Conservation (phyloP, 2,329 filamentous ascomycete genomes). For the Penicillium sp. region DNA sequence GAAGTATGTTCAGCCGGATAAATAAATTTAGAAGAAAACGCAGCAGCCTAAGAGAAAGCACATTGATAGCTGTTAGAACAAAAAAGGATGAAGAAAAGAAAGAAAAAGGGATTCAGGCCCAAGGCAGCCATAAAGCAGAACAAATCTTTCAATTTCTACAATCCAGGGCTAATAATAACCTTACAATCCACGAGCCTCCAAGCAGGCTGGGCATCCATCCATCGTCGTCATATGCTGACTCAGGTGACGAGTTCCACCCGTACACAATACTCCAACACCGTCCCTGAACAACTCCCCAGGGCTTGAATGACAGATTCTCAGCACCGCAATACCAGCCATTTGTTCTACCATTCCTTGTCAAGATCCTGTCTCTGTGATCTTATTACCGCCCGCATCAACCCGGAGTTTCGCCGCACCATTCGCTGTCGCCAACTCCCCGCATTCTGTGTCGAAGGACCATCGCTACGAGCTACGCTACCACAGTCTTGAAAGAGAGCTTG, state of each 20-base stretch:
- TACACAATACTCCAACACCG: conserved; percentile 6
- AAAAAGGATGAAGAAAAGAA: neutral
- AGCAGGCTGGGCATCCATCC: neutral
- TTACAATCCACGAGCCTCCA: neutral
- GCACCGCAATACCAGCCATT: neutral
- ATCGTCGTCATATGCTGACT: conserved; percentile 15
- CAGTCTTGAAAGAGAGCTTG: neutral
- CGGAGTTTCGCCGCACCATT: conserved; percentile 1
- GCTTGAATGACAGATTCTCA: neutral
- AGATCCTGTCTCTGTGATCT: neutral
- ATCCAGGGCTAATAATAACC: neutral
- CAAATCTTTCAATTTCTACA: neutral
- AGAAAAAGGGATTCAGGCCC: neutral
- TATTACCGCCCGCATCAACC: neutral
- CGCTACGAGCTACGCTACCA: conserved; percentile 3
- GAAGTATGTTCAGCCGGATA: neutral
- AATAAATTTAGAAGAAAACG: neutral
- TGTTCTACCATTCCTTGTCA: neutral
- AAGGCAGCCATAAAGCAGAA: neutral
- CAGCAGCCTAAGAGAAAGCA: conserved; percentile 4
- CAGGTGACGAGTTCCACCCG: conserved; percentile 7
- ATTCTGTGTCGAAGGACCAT: conserved; percentile 14
- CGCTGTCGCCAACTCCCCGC: conserved; percentile 20
- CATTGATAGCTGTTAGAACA: neutral
- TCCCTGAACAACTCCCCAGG: neutral